Conservation (phyloP, 2,329 filamentous ascomycete genomes). For the Rhynchosporium secalis region DNA sequence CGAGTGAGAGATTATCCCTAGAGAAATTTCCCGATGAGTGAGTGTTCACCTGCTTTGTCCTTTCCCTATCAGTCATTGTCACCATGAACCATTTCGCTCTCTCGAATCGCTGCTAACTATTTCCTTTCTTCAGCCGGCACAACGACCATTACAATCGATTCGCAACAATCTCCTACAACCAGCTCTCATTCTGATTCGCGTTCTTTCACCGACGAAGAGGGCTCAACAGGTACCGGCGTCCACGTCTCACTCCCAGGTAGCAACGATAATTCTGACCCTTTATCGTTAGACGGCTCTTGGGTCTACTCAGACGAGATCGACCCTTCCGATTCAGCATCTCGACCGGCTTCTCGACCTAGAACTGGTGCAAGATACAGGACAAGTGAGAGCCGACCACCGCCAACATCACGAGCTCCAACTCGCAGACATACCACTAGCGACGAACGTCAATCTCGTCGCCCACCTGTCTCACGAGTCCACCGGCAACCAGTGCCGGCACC, state of each 20-base stretch:
- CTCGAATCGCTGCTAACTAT: slow-evolving; percentile 16
- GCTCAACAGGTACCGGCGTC: slow-evolving; percentile 37
- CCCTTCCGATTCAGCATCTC: slow-evolving; percentile 60
- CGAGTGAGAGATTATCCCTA: slow-evolving; percentile 38
- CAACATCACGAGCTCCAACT: slow-evolving; percentile 44
- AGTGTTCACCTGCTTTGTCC: slow-evolving; percentile 8
- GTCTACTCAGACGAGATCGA: slow-evolving; percentile 52
- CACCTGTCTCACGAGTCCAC: slow-evolving; percentile 44
- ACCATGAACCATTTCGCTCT: background rate
- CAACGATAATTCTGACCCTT: slow-evolving; percentile 44
- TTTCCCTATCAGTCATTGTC: background rate
- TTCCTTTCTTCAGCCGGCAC: background rate
- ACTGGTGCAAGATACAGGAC: slow-evolving; percentile 30
- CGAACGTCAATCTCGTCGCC: slow-evolving; percentile 41
- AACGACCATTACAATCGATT: slow-evolving; percentile 35
- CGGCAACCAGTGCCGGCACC: slow-evolving; percentile 50
- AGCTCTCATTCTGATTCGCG: slow-evolving; percentile 35
- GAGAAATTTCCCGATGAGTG: slow-evolving; percentile 29
- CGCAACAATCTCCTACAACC: slow-evolving; percentile 28
- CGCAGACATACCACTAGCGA: slow-evolving; percentile 41
- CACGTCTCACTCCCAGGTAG: slow-evolving; percentile 40
- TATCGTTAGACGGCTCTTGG: slow-evolving; percentile 36
- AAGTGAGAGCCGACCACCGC: slow-evolving; percentile 40
- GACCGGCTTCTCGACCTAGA: slow-evolving; percentile 44
- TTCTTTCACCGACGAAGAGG: slow-evolving; percentile 37